These are phyloP conservation scores for Panus rudis DNA, from an alignment of 768 basidiomycete species.

Conservation along the genomic window DNA sequence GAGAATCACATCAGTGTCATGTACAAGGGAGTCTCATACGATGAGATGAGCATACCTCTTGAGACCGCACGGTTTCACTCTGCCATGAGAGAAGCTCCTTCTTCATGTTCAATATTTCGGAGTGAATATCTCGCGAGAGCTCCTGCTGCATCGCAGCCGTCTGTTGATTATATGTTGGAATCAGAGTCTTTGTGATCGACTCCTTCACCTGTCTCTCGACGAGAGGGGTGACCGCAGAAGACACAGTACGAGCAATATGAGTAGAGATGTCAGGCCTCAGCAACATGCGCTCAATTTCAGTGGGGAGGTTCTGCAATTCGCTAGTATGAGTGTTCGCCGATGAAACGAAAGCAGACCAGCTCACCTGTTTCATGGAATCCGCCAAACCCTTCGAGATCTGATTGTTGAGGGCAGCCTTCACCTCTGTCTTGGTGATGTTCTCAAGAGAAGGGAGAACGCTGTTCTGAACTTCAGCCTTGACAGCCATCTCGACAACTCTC, in stretches of 20 bases:
- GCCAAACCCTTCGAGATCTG: constrained; percentile 70
- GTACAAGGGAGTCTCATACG: not conserved
- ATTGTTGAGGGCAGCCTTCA: constrained; percentile 69
- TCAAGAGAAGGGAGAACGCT: constrained; percentile 80
- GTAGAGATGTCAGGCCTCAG: constrained; percentile 68
- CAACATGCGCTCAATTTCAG: constrained; percentile 74
- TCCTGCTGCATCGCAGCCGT: constrained; percentile 77
- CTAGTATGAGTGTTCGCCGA: not conserved
- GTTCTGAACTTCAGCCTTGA: constrained; percentile 78
- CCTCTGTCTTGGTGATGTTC: constrained; percentile 74
- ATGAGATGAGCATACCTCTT: constrained; percentile 52
- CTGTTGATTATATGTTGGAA: constrained; percentile 72
- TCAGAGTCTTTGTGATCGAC: constrained; percentile 60
- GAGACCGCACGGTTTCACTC: constrained; percentile 64
- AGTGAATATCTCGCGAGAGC: constrained; percentile 63
- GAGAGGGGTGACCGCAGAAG: constrained; percentile 63
- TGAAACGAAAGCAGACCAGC: constrained; percentile 15
- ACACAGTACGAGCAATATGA: constrained; percentile 71
- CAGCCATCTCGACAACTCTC: constrained; percentile 82
- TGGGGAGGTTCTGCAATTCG: constrained; percentile 54
- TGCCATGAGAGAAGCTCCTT: constrained; percentile 80
- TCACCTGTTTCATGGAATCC: constrained; percentile 67
- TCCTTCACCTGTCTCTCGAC: constrained; percentile 83
- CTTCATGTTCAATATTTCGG: constrained; percentile 71
- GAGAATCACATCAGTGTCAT: constrained; percentile 9